A percentile compares a stretch with the other conserved stretches of the same genome.
These are phyloP conservation scores for Herpetospermum pedunculosum DNA, from an alignment of 306 rosid species.

Conservation along the genomic window DNA sequence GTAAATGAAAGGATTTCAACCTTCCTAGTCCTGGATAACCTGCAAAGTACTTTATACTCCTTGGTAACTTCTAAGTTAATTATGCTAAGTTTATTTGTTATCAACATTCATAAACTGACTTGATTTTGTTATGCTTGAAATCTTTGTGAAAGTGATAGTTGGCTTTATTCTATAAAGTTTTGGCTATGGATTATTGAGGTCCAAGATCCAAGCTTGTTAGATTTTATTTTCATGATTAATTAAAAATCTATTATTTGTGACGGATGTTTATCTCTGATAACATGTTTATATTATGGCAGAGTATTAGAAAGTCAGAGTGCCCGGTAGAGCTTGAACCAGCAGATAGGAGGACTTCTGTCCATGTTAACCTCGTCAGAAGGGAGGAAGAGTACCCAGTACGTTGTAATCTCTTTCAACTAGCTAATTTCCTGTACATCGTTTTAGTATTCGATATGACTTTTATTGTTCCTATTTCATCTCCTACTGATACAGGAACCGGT, in stretches of 20 bases:
- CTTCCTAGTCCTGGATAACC: neutral
- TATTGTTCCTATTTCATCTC: neutral
- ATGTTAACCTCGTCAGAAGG: conserved; percentile 45
- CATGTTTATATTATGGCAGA: conserved; percentile 33
- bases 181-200: neutral
- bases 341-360: conserved; percentile 47
- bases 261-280: neutral
- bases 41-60: neutral
- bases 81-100: neutral
- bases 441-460: neutral
- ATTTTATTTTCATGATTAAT: neutral
- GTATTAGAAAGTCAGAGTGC: conserved; percentile 77
- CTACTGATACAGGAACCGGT: conserved; percentile 45
- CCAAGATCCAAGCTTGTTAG: neutral
- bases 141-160: neutral
- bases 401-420: neutral
- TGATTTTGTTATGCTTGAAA: neutral
- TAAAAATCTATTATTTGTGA: neutral
- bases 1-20: neutral
- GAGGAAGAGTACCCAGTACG: conserved; percentile 77
- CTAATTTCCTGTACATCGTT: conserved; percentile 1
- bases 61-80: neutral
- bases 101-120: neutral
- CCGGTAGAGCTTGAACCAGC: conserved; percentile 80
- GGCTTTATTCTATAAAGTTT: neutral